Evolutionary conservation across 2,329 filamentous ascomycete species (phyloP).

Genomic region (Talaromyces albobiverticillius): DNA sequence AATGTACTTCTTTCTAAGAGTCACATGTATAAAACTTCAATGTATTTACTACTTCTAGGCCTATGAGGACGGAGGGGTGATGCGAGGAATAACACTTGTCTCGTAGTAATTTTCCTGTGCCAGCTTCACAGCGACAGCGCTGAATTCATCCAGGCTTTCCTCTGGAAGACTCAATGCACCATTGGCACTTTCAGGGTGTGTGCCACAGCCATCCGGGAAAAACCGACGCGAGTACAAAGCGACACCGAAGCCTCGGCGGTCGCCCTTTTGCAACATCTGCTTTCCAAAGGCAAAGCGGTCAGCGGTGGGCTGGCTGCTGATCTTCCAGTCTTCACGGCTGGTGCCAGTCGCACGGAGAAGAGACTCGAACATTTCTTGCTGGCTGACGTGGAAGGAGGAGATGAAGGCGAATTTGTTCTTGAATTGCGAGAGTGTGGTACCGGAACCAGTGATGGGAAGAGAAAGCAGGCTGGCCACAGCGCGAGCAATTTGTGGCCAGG

Average conservation of each 20-base stretch:
- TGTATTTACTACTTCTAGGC: too few relatives aligned
- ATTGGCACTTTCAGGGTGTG: conserved; percentile 39
- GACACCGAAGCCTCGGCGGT: conserved; percentile 45
- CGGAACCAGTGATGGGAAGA: conserved; percentile 40
- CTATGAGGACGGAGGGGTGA: neutral
- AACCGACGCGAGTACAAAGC: conserved; percentile 59
- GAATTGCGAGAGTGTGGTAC: conserved; percentile 43
- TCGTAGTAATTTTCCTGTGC: conserved; percentile 10
- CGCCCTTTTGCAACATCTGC: conserved; percentile 38
- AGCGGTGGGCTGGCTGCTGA: conserved; percentile 47
- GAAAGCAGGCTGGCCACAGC: conserved; percentile 54
- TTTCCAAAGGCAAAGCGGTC: conserved; percentile 52
- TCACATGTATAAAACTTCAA: too few relatives aligned
- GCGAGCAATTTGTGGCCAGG: conserved; percentile 55
- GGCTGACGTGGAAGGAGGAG: conserved; percentile 57
- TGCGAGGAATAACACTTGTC: conserved; percentile 1
- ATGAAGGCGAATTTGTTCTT: conserved; percentile 52
- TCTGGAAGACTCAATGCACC: neutral
- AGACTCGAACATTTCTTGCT: conserved; percentile 63
- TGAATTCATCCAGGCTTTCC: conserved; percentile 13
- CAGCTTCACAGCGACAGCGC: conserved; percentile 5
- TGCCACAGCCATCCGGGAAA: conserved; percentile 39
- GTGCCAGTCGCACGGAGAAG: conserved; percentile 58
- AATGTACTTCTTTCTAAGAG: too few relatives aligned
- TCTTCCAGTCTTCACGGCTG: conserved; percentile 59